A percentile compares a stretch with the other conserved stretches of the same genome.
Conservation (phyloP, 345 rosid genomes). For the Draba incana region DNA sequence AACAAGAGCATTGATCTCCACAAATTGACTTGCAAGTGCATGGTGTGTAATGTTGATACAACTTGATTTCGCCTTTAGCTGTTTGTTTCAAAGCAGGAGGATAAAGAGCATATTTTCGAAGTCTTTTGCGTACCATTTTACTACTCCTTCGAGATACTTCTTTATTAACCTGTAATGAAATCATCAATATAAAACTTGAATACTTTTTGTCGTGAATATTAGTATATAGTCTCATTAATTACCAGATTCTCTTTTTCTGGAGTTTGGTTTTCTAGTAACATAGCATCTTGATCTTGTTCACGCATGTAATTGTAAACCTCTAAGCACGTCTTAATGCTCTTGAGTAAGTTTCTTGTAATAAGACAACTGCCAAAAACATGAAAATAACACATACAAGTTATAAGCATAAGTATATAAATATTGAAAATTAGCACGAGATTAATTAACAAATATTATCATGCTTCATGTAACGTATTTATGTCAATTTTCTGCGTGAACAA, state of each 20-base stretch:
- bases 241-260: constrained; percentile 21
- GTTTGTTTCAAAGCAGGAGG: constrained; percentile 74
- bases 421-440: no score
- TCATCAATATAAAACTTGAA: not conserved
- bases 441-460: no score
- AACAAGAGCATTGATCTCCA: constrained; percentile 84
- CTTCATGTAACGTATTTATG: no score
- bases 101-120: constrained; percentile 76
- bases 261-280: constrained; percentile 7
- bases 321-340: constrained; percentile 75
- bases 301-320: constrained; percentile 80
- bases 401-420: not conserved
- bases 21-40: constrained; percentile 87
- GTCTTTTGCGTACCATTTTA: constrained; percentile 59
- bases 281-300: constrained; percentile 36
- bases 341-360: constrained; percentile 71
- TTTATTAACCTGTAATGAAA: constrained; percentile 21
- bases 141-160: constrained; percentile 39
- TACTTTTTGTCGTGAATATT: not conserved
- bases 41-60: constrained; percentile 79
- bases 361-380: constrained; percentile 66
- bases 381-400: constrained; percentile 1
- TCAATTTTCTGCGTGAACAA: no score
- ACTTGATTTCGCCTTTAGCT: constrained; percentile 60
- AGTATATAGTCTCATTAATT: not conserved